phyloP scores from a whole-genome alignment of 2,329 filamentous ascomycete genomes.

The Metarhizium humberi region DNA sequence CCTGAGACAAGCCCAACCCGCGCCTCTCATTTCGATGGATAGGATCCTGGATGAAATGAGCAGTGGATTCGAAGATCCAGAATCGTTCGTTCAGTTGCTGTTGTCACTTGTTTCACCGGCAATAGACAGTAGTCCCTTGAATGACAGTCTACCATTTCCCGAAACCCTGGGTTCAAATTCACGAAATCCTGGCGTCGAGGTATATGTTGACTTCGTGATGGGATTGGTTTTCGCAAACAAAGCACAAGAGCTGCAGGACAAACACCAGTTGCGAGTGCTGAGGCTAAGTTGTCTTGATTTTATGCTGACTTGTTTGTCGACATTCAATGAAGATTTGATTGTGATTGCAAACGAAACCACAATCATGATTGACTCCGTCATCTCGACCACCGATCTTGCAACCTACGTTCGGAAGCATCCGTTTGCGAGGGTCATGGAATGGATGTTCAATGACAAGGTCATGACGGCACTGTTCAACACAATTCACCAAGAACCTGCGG shows the following conservation, averaged over 20 bases:
- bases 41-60: slow-evolving; percentile 66
- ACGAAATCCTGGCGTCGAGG: slow-evolving; percentile 74
- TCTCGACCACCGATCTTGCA: slow-evolving; percentile 64
- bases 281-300: slow-evolving; percentile 79
- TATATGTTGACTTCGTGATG: slow-evolving; percentile 85
- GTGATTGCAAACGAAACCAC: slow-evolving; percentile 73
- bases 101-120: slow-evolving; percentile 62
- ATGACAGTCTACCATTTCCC: slow-evolving; percentile 75
- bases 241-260: slow-evolving; percentile 54
- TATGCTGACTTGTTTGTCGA: slow-evolving; percentile 65
- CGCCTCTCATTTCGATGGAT: slow-evolving; percentile 41
- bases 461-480: slow-evolving; percentile 69
- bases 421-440: slow-evolving; percentile 92
- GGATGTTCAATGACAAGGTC: slow-evolving; percentile 92
- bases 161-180: slow-evolving; percentile 71
- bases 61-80: slow-evolving; percentile 73
- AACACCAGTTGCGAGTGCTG: slow-evolving; percentile 62
- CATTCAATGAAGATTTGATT: slow-evolving; percentile 91
- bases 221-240: slow-evolving; percentile 66
- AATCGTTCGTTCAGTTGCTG: slow-evolving; percentile 73
- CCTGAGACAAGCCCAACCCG: slow-evolving; percentile 21
- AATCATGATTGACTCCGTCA: slow-evolving; percentile 64
- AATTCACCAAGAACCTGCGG: slow-evolving; percentile 65
- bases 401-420: slow-evolving; percentile 83
- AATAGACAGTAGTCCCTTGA: slow-evolving; percentile 49